Evolutionary conservation across 768 basidiomycete genomes (phyloP), one percentile per base, ranked within the genome.

Genomic region (Hirschioporus abietinus): DNA sequence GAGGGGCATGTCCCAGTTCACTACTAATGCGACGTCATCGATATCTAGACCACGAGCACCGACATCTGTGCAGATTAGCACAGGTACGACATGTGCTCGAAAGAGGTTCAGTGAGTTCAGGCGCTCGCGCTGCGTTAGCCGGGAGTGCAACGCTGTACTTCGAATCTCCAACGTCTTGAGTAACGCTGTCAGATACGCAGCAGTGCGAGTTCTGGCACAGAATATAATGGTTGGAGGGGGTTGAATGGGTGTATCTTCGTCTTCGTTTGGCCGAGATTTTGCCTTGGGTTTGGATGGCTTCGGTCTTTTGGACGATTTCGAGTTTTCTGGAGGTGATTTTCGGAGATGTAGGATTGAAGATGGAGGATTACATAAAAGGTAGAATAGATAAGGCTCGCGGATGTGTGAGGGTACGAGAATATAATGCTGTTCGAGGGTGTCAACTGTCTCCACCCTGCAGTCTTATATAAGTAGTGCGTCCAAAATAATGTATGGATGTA

Each of bases 141-240:
- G 88, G 3, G 96, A 97, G 77, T 99, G 97, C 30, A 99, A 82
- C 15, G 95, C 88, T 0, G 95, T 93, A 66, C 89, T 90, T 35
- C 95, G 88, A 70, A 99, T 92, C 8, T 82, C 82, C 65, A 95
- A 80, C 20, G 88, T 85, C 71, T 93, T 89, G 67, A 98, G 81
- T 35, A 98, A 76, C 35, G 82, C 4, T 20, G 42, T 52, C 12
- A 52, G 42, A 52, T 96, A 97, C 20, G 96, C 96, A 0, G 90
- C 95, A 0, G 95, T 96, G 65, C 89, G 87, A 42, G 96, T 85
- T 67, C 88, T 89, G 23, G 84, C 85, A 76, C 88, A 95, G 77
- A 99, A 99, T 69, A 99, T 94, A 71, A 99, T 98, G 24, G 96
- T 99, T 1, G 95, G 93, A 20, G 97, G 97, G 1, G 96, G 93